A percentile compares a stretch with the other conserved stretches of the same genome.
Conservation (phyloP, 1,139 yeast species). For the Geotrichum reessii region DNA sequence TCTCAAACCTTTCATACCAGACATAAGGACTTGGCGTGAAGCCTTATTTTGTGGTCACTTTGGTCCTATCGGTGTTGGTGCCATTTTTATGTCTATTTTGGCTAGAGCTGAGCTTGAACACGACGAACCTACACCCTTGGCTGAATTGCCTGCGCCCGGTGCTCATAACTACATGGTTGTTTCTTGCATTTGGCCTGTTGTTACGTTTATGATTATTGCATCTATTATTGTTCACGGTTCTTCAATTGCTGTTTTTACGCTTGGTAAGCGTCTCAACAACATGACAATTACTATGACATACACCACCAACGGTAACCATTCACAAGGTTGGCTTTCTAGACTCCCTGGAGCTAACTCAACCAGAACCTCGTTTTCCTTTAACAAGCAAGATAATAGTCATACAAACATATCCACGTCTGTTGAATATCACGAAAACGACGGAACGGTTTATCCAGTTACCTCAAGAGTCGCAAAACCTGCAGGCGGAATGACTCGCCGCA, state of each 20-base stretch:
- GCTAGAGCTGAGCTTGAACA: conserved; percentile 77
- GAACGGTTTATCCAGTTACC: background rate
- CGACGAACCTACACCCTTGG: conserved; percentile 57
- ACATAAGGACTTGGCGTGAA: conserved; percentile 89
- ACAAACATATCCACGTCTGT: background rate
- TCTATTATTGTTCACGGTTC: conserved; percentile 95
- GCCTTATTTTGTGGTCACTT: conserved; percentile 95
- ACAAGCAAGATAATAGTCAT: conserved; percentile 51
- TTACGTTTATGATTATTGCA: conserved; percentile 74
- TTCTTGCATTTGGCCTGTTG: conserved; percentile 83
- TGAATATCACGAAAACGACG: conserved; percentile 32
- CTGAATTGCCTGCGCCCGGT: conserved; percentile 47
- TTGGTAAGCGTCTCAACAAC: conserved; percentile 84
- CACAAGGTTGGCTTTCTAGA: conserved; percentile 78
- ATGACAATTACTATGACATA: conserved; percentile 91
- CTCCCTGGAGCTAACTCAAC: conserved; percentile 70
- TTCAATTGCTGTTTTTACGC: conserved; percentile 85
- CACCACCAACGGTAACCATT: conserved; percentile 58
- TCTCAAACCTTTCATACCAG: conserved; percentile 81
- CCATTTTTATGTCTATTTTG: conserved; percentile 81
- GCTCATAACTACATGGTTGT: conserved; percentile 64
- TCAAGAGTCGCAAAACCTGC: conserved; percentile 59
- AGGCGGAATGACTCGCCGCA: conserved; percentile 62
- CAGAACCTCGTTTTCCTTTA: conserved; percentile 73
- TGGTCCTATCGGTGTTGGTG: conserved; percentile 98